Evolutionary conservation across 192 early-diverging fungal genomes (phyloP), one percentile per base, ranked within the genome.

Genomic region (Coemansia reversa): DNA sequence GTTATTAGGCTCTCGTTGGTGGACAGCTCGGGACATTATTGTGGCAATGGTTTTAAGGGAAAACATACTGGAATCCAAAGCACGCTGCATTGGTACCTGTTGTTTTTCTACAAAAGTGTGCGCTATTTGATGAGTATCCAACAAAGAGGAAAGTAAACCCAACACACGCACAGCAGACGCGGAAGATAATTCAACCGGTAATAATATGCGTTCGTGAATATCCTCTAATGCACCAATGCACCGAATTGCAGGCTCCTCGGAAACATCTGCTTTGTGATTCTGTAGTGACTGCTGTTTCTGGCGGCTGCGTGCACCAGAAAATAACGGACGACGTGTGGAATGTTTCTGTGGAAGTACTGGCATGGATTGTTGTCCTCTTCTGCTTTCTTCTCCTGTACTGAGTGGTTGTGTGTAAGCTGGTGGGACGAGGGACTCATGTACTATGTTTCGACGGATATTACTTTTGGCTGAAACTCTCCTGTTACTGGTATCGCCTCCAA

Each of bases 21-120:
- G 28, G 54, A 20, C 56, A 20, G 28, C 9, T 20, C 6, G 33
- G 33, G 55, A 30, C 51, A 68, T 50, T 48, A 72, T 55, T 24
- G 70, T 64, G 18, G 70, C 70, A 9, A 66, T 66, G 47, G 64
- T 66, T 50, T 72, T 64, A 2, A 70, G 64, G n/a, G 74, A 62
- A 50, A 69, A 75, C 32, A 60, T 28, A 33, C 67, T 66, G 22
- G 68, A 62, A 42, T 66, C 53, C 9, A 75, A 32, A 2, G 67
- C 67, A 2, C 29, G 29, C 7, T 70, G 67, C 25, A 65, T 62
- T 0, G 68, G 74, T 60, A 70, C 62, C 5, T 55, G 50, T 22
- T 62, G 62, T 0, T 73, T 70, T 60, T 81, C 74, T 0, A 81
- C 70, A 48, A 75, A 81, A 29, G 73, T 72, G 42, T 72, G 70